Evolutionary conservation across 306 rosid species (phyloP), one percentile per base, ranked within the genome.

Genomic region (Elaeagnus macrophylla): DNA sequence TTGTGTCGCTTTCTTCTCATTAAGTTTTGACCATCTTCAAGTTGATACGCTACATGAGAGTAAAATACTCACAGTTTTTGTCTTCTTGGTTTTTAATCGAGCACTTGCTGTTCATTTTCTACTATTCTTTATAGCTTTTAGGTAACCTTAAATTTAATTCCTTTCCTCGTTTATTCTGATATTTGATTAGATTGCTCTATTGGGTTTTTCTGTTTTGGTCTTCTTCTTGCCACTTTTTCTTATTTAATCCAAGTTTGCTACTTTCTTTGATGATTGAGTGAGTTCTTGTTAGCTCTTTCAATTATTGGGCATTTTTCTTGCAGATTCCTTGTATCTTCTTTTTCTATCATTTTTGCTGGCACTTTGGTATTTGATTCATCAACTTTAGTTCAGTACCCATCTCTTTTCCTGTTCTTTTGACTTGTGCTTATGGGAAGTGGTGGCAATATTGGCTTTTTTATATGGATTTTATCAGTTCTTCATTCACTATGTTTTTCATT

Each of bases 401-500:
- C 17, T 45, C 15, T 50, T 1, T 63, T 39, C 25, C 19, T 19
- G 11, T 5, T 8, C 12, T 8, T 45, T 46, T 1, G 50, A 10
- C 37, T 19, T 40, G 10, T 37, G n/a, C 42, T 52, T 32, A 56
- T 43, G 65, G 71, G 76, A 74, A 60, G 58, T 59, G 49, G 35
- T 61, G 64, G 42, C 45, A 69, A 39, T 16, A 7, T 36, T 39
- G 15, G 56, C 16, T 63, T 67, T 67, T 20, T 81, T 17, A 1
- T 54, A 39, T 49, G 72, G 65, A 59, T 74, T 70, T 64, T 57
- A 19, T 70, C 68, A 36, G 59, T 63, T 52, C 47, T 77, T 48
- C 72, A 37, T 39, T 67, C 70, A 12, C 16, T 57, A n/a, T 61
- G 72, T 51, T 68, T 64, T 67, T 79, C 80, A 20, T 62, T 57